phyloP scores from a whole-genome alignment of 148 eudicot genomes.

The Fagopyrum tataricum region DNA sequence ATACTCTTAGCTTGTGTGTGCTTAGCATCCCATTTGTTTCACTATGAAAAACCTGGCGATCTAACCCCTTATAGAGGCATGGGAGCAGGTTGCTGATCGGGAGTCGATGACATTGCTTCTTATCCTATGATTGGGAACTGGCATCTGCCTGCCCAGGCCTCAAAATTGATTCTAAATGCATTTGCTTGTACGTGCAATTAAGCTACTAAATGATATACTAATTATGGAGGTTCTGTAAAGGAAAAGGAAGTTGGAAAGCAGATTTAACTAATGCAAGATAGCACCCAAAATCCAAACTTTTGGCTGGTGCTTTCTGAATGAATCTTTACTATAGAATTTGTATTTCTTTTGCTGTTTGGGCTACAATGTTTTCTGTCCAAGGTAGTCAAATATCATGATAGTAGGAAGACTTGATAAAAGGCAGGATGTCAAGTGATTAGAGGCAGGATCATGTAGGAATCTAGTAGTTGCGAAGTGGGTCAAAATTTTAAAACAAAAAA shows the following conservation, averaged over 20 bases:
- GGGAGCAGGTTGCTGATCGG: neutral
- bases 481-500: too few relatives aligned
- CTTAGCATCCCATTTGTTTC: neutral
- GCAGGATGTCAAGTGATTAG: neutral
- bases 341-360: neutral
- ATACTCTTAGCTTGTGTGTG: too few relatives aligned
- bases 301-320: neutral
- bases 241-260: neutral
- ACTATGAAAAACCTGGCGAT: neutral
- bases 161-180: neutral
- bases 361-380: neutral
- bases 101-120: neutral
- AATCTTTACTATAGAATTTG: neutral
- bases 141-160: neutral
- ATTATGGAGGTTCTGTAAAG: neutral
- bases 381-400: neutral
- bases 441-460: neutral
- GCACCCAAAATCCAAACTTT: neutral
- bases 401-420: neutral
- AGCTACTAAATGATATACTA: neutral
- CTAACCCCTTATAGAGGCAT: neutral
- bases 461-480: neutral
- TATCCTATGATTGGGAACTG: neutral
- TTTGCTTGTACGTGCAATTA: neutral
- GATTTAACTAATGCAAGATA: neutral